These are phyloP conservation scores for Podaxis mareebaensis DNA, from an alignment of 768 basidiomycete species.

Conservation along the genomic window DNA sequence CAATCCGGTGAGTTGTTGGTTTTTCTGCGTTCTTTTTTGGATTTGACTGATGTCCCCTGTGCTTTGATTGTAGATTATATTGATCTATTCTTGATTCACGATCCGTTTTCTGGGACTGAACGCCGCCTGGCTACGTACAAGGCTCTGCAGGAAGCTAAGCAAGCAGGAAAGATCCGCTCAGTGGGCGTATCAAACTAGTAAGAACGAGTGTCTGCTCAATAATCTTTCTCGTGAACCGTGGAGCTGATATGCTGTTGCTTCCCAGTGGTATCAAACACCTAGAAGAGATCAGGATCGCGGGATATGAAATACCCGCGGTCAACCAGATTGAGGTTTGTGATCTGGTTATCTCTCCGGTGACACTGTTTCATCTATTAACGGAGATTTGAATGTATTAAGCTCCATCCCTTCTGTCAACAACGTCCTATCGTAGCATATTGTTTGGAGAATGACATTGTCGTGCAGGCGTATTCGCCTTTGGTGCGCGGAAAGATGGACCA, in stretches of 20 bases:
- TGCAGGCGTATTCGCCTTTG: constrained; percentile 80
- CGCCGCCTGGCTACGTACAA: constrained; percentile 71
- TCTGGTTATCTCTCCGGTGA: neutral
- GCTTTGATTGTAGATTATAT: constrained; percentile 31
- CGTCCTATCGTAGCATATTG: constrained; percentile 78
- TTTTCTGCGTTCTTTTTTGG: neutral
- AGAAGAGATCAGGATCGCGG: constrained; percentile 67
- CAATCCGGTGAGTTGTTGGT: constrained; percentile 49
- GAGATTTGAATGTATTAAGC: constrained; percentile 36
- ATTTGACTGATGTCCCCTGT: neutral
- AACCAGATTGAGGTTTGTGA: constrained; percentile 76
- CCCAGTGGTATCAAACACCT: constrained; percentile 67
- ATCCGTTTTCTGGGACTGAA: constrained; percentile 62
- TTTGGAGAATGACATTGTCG: constrained; percentile 52
- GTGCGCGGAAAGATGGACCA: constrained; percentile 60
- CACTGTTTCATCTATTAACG: neutral
- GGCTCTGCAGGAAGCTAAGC: constrained; percentile 63
- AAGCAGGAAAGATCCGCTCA: constrained; percentile 63
- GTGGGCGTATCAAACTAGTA: constrained; percentile 89
- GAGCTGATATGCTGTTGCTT: neutral
- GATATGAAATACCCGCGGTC: constrained; percentile 65
- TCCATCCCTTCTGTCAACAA: constrained; percentile 85
- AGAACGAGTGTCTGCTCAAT: constrained; percentile 23
- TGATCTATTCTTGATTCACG: constrained; percentile 66
- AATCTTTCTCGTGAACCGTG: neutral